These are phyloP conservation scores for Silybum marianum DNA, from an alignment of 129 eudicot species.

Conservation along the genomic window DNA sequence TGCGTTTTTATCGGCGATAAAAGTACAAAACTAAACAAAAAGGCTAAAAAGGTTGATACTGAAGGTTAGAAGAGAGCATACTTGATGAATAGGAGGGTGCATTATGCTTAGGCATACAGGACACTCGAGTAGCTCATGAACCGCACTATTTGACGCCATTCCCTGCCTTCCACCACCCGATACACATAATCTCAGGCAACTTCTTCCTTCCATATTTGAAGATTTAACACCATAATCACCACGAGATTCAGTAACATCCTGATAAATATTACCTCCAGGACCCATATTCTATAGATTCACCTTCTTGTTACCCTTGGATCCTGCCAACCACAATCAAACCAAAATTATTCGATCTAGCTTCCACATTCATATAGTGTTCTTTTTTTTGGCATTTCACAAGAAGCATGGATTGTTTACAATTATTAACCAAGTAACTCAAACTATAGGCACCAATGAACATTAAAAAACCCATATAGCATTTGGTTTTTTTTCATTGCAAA, in stretches of 20 bases:
- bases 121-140: constrained; percentile 74
- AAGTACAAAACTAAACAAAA: not conserved
- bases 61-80: constrained; percentile 13
- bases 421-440: not conserved
- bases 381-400: not conserved
- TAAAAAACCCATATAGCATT: not conserved
- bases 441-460: not conserved
- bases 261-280: constrained; percentile 48
- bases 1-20: not conserved
- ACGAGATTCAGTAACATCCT: constrained; percentile 43
- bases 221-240: constrained; percentile 49
- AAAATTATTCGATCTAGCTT: not conserved
- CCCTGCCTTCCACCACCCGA: constrained; percentile 45
- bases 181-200: constrained; percentile 42
- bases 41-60: not conserved
- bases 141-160: constrained; percentile 52
- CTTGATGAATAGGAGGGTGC: constrained; percentile 87
- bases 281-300: constrained; percentile 41
- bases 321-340: constrained; percentile 31
- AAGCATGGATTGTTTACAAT: not conserved
- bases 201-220: constrained; percentile 42
- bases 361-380: not conserved
- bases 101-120: constrained; percentile 61
- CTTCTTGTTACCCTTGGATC: constrained; percentile 13
- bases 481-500: not conserved